Evolutionary conservation across 768 basidiomycete species (phyloP).

Genomic region (Russula compacta): DNA sequence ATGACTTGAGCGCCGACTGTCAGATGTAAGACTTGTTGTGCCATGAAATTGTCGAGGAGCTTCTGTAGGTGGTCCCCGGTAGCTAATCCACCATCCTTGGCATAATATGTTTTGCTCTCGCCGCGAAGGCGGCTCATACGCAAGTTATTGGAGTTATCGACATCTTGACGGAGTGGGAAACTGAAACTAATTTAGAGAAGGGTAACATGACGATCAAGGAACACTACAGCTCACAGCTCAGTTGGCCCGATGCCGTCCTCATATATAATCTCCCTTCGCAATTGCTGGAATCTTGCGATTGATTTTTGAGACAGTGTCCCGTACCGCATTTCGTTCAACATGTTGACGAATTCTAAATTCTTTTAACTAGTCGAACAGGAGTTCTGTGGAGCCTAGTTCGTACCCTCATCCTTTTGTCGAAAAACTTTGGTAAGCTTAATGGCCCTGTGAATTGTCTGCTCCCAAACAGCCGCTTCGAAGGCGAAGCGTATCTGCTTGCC

Average conservation of each 20-base stretch:
- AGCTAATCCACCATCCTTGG: conserved; percentile 53
- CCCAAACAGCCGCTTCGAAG: conserved; percentile 83
- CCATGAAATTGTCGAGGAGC: conserved; percentile 87
- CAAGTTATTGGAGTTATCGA: conserved; percentile 69
- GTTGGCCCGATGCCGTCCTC: conserved; percentile 81
- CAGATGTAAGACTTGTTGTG: conserved; percentile 55
- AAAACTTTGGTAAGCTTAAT: conserved; percentile 96
- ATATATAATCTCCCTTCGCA: conserved; percentile 66
- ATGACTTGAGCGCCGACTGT: conserved; percentile 84
- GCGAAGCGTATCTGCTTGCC: conserved; percentile 65
- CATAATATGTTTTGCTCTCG: conserved; percentile 41
- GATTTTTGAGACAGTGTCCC: conserved; percentile 60
- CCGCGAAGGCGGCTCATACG: conserved; percentile 57
- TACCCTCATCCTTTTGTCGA: conserved; percentile 86
- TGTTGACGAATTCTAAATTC: conserved; percentile 73
- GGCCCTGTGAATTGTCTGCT: conserved; percentile 59
- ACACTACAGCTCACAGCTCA: conserved; percentile 56
- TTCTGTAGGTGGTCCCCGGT: conserved; percentile 58
- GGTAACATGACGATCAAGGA: not conserved
- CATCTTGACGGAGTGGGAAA: conserved; percentile 87
- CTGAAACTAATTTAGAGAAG: conserved; percentile 31
- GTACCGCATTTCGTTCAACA: conserved; percentile 98
- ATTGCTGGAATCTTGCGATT: conserved; percentile 55
- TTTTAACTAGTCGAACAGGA: conserved; percentile 4
- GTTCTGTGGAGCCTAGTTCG: conserved; percentile 20